Evolutionary conservation across 192 early-diverging fungal genomes (phyloP), one percentile per base, ranked within the genome.

Genomic region (Entomortierella parvispora): DNA sequence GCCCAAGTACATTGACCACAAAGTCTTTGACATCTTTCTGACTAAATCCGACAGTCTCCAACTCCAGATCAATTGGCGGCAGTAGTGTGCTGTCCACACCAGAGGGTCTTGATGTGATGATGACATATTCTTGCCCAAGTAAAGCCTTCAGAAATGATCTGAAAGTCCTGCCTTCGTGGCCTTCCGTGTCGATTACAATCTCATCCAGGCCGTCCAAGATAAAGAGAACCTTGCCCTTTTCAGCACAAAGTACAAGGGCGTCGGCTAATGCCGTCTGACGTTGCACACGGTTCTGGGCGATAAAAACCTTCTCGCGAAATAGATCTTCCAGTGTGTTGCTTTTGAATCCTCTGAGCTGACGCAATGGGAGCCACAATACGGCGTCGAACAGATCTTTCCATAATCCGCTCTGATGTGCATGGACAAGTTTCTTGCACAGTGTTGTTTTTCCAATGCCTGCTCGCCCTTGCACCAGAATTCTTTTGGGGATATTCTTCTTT

Each of bases 381-480:
- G 49, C 31, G 4, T 68, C 49, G 28, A 68, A 68, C 0, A 33
- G 56, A 45, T 60, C 58, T 33, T 18, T 51, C 66, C 66, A 68
- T 3, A 45, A 20, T 4, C 57, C 57, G 11, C 0, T 51, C 40
- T 68, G 66, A 29, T 45, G 37, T n/a, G 17, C 15, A 22, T 60
- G 37, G 12, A 68, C 57, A 22, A 68, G 15, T 49, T 53, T 68
- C 37, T 68, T 68, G 49, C 66, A 68, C 0, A 68, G 49, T 58
- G 66, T 68, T 18, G 66, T 53, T n/a, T 68, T 68, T 33, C 66
- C 66, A 12, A 68, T 60, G 2, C 66, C 66, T 53, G 66, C 66
- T 29, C 66, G 48, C 29, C 66, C 66, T 9, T 60, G 47, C 12
- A 68, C 42, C 66, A 68, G 44, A 23, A 68, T 68, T 43, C 33